A percentile compares a stretch with the other conserved stretches of the same genome.
Evolutionary conservation across 495 filamentous ascomycete species (phyloP).

Genomic region (Astrothelium macrocarpum): DNA sequence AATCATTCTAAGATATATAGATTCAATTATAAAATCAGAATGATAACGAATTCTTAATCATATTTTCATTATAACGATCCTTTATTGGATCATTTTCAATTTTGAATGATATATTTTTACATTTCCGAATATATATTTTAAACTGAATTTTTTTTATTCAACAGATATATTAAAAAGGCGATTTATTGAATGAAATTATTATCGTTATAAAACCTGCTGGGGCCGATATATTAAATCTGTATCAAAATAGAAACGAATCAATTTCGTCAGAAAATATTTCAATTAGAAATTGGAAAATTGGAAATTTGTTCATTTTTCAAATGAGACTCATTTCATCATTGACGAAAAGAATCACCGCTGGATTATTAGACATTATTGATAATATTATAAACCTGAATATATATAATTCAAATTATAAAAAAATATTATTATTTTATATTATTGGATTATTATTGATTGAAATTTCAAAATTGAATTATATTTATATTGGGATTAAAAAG

Average conservation of each 20-base stretch:
- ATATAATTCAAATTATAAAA: slow-evolving; percentile 2
- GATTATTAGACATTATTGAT: neutral
- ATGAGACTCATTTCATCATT: slow-evolving; percentile 4
- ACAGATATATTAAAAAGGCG: neutral
- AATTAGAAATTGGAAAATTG: neutral
- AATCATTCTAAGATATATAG: neutral
- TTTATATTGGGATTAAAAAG: slow-evolving; percentile 5
- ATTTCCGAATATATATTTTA: neutral
- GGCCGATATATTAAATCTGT: neutral
- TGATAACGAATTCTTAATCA: neutral
- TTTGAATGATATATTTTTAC: neutral
- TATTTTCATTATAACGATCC: neutral
- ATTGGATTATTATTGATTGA: neutral
- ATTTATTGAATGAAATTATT: neutral
- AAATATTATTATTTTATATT: slow-evolving; percentile 6
- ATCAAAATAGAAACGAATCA: neutral
- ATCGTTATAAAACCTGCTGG: neutral
- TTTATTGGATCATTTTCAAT: neutral
- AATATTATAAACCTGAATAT: slow-evolving; percentile 4
- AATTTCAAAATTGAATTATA: slow-evolving; percentile 5
- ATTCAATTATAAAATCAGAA: neutral
- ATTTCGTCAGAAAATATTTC: neutral
- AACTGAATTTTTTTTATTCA: neutral
- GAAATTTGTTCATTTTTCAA: neutral
- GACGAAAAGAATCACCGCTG: neutral